Conservation (phyloP, 768 basidiomycete species). For the Crassisporium funariophilum region DNA sequence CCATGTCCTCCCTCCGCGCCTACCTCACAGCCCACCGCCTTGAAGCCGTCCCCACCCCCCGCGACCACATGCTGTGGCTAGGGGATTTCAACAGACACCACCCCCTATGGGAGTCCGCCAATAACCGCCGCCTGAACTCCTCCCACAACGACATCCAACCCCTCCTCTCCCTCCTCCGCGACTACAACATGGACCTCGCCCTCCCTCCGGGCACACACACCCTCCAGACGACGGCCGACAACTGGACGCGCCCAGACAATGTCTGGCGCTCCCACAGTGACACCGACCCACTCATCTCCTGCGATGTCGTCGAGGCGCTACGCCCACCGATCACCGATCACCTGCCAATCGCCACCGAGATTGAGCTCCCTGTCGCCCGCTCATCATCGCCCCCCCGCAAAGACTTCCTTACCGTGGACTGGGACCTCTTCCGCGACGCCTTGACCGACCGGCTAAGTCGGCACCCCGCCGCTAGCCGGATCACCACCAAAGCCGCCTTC, state of each 20-base stretch:
- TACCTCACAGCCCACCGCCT: background rate
- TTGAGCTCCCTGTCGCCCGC: conserved; percentile 17
- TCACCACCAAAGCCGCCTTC: too few species aligned
- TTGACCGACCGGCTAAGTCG: too few species aligned
- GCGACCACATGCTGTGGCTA: conserved; percentile 5
- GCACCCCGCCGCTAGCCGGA: too few species aligned
- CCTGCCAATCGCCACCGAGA: conserved; percentile 27
- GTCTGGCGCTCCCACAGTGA: conserved; percentile 26
- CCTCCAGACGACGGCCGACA: conserved; percentile 16
- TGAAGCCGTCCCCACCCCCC: background rate
- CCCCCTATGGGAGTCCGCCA: conserved; percentile 28
- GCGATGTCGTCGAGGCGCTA: conserved; percentile 15
- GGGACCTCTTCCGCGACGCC: too few species aligned
- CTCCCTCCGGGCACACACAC: conserved; percentile 30
- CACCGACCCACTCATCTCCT: conserved; percentile 18
- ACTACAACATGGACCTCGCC: conserved; percentile 26
- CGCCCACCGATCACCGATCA: conserved; percentile 31
- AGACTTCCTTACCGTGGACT: conserved; percentile 26
- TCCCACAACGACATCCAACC: conserved; percentile 4
- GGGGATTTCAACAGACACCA: conserved; percentile 36
- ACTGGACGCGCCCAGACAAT: conserved; percentile 36
- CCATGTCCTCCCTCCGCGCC: conserved; percentile 6
- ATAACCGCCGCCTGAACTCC: conserved; percentile 19
- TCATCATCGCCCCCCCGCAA: background rate
- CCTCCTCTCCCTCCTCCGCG: conserved; percentile 19